Base-by-base conservation (phyloP, 2,329 filamentous ascomycete species). In the Sporothrix brasiliensis region DNA sequence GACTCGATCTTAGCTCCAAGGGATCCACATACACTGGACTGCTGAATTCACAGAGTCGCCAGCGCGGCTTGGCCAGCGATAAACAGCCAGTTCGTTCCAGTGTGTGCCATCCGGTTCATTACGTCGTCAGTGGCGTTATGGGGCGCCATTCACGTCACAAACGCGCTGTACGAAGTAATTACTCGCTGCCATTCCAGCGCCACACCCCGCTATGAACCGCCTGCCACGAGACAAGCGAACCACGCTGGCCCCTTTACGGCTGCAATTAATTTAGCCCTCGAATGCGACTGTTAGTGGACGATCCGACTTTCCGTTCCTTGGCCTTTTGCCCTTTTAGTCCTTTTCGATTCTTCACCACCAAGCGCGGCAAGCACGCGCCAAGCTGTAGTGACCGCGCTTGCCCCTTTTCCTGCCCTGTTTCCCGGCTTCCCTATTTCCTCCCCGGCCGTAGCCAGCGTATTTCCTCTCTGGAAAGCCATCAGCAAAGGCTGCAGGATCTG, bases 81-180 rank as follows among this genome's bases (percentile, higher is more conserved):
- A 34, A 7, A 34, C 7, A 6, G 34, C 53, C 14, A 30, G 52
- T 30, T 16, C 30, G 13, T 16, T 14, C 63, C 44, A 39, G 66
- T 11, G 50, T 10, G 16, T 24, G 24, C 24, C 24, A 53, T 10
- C 9, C 24, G 39, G 68, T 21, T 63, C 44, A 69, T 67, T 69
- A 69, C 71, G 71, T 72, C 71, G 71, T 56, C 71, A 58, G 61
- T 60, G 60, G 69, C 52, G 69, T 61, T 27, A n/a, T 44, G 34
- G 1, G 34, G 34, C 34, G 34, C 34, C 7, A 5, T 34, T 34
- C 34, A 34, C 41, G 13, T 16, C 41, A 16, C 41, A 16, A 65
- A 44, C 47, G 13, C 68, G n/a, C 30, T 34, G 7, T 27, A 41
- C 7, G 34, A 5, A 34, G 34, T 34, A 34, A 34, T 34, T 34